A percentile compares a stretch with the other conserved stretches of the same genome.
Conservation (phyloP, 495 filamentous ascomycete species). For the Daldinia loculata region DNA sequence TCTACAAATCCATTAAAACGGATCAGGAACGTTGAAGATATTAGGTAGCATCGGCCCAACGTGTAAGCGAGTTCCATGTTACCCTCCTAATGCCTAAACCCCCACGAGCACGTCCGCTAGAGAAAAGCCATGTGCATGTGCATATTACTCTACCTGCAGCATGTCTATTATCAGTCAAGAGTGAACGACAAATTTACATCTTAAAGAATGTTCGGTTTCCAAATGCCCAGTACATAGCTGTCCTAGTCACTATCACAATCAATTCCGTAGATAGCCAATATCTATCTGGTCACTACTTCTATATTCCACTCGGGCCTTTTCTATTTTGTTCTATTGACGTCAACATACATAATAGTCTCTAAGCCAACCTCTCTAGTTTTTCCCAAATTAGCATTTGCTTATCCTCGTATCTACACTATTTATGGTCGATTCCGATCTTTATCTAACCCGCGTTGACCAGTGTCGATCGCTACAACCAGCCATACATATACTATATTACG, state of each 20-base stretch:
- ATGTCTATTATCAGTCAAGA: not conserved
- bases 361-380: not conserved
- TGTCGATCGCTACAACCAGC: not conserved
- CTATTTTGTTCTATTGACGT: slow-evolving; percentile 1
- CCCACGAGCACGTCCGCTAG: slow-evolving; percentile 5
- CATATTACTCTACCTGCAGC: not conserved
- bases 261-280: not conserved
- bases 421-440: not conserved
- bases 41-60: slow-evolving; percentile 15
- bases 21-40: slow-evolving; percentile 21
- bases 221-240: slow-evolving; percentile 24
- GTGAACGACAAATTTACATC: not conserved
- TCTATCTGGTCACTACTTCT: not conserved
- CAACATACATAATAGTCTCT: slow-evolving; percentile 4
- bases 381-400: not conserved
- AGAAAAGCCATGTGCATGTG: slow-evolving; percentile 18
- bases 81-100: slow-evolving; percentile 1
- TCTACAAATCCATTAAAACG: slow-evolving; percentile 1
- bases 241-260: slow-evolving; percentile 28
- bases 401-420: slow-evolving; percentile 7
- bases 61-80: slow-evolving; percentile 5
- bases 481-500: not conserved
- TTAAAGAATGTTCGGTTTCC: not conserved
- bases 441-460: not conserved
- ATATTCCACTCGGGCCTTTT: slow-evolving; percentile 26